phyloP scores from a whole-genome alignment of 108 stramenopile species.

The Pseudonitzschia multiseries region DNA sequence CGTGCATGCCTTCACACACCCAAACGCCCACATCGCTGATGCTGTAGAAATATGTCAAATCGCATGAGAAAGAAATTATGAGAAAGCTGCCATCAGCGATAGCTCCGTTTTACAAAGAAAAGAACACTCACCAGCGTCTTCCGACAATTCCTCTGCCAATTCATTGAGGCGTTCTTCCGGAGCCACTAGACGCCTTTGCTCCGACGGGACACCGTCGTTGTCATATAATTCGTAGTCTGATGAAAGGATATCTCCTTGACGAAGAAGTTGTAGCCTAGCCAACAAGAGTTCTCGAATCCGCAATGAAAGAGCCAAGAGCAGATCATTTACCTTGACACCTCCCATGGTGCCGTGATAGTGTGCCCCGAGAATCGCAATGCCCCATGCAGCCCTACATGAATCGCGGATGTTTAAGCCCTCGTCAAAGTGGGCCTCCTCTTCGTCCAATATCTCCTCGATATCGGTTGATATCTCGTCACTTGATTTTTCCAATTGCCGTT shows the following conservation, averaged over 20 bases:
- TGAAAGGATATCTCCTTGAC: constrained; percentile 33
- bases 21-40: constrained; percentile 53
- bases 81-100: neutral
- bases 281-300: constrained; percentile 47
- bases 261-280: constrained; percentile 35
- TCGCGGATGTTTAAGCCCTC: constrained; percentile 52
- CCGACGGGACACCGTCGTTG: constrained; percentile 15
- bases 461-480: constrained; percentile 22
- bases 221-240: neutral
- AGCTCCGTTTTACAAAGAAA: neutral
- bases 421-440: constrained; percentile 23
- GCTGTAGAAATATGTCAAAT: constrained; percentile 11
- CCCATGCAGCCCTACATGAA: constrained; percentile 62
- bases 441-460: constrained; percentile 44
- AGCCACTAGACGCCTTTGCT: neutral
- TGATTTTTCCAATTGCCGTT: constrained; percentile 11
- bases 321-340: constrained; percentile 40
- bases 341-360: constrained; percentile 35
- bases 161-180: constrained; percentile 37
- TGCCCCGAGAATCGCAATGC: constrained; percentile 41
- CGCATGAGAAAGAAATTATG: neutral
- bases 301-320: constrained; percentile 44
- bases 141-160: constrained; percentile 45
- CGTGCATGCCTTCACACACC: constrained; percentile 45
- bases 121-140: constrained; percentile 35